Evolutionary conservation across 2,329 filamentous ascomycete species (phyloP).

Genomic region (Diaporthe citri): DNA sequence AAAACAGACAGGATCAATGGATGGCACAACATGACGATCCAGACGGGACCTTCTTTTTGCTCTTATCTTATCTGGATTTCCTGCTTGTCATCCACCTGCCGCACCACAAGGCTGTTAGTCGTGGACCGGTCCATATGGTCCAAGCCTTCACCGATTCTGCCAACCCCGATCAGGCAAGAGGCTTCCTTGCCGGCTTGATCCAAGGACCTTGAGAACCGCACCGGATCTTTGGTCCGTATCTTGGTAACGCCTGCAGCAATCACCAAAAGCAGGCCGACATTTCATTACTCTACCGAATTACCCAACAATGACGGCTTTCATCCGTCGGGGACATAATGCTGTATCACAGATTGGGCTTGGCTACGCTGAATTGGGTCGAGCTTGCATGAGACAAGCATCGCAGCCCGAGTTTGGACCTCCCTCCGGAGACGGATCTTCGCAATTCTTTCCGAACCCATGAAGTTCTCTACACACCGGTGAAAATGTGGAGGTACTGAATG

Average conservation of each 20-base stretch:
- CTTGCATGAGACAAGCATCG: slow-evolving; percentile 30
- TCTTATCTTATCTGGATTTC: not conserved
- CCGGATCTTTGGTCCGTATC: slow-evolving; percentile 12
- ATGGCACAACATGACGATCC: not conserved
- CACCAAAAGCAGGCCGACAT: not conserved
- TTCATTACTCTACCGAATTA: slow-evolving; percentile 2
- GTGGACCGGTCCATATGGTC: not conserved
- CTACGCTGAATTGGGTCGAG: slow-evolving; percentile 22
- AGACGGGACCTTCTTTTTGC: not conserved
- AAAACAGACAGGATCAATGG: not conserved
- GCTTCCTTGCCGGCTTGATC: slow-evolving; percentile 3
- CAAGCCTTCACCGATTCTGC: slow-evolving; percentile 5
- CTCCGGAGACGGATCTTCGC: slow-evolving; percentile 19
- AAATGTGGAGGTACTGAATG: not conserved
- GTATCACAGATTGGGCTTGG: slow-evolving; percentile 26
- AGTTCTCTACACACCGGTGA: not conserved
- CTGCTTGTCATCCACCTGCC: not conserved
- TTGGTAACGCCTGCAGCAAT: slow-evolving; percentile 11
- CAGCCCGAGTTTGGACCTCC: slow-evolving; percentile 16
- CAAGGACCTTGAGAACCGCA: not conserved
- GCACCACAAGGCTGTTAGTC: not conserved
- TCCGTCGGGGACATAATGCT: slow-evolving; percentile 9
- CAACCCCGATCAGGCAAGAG: slow-evolving; percentile 19
- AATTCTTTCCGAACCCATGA: slow-evolving; percentile 9
- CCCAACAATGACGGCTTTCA: slow-evolving; percentile 16